Evolutionary conservation across 2,329 filamentous ascomycete genomes (phyloP).

Genomic region (Harringtonia lauricola): DNA sequence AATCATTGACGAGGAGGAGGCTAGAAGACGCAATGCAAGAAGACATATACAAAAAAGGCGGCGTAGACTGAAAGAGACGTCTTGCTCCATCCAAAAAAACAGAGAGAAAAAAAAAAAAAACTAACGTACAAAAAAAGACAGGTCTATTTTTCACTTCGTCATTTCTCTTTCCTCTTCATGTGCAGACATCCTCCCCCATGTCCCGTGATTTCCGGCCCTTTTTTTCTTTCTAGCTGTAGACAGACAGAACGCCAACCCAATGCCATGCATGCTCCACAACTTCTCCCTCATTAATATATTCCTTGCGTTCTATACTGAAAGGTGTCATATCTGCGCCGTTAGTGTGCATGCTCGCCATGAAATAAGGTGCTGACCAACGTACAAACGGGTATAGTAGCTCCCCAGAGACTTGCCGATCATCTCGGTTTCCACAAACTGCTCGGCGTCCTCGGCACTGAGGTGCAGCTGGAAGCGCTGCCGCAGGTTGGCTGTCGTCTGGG

Average conservation of each 20-base stretch:
- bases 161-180: not conserved
- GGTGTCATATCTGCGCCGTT: constrained; percentile 68
- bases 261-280: not conserved
- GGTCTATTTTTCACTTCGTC: not conserved
- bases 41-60: too few species aligned
- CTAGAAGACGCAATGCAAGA: too few species aligned
- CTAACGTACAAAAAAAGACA: not conserved
- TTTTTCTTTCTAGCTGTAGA: not conserved
- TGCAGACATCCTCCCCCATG: not conserved
- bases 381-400: constrained; percentile 81
- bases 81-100: too few species aligned
- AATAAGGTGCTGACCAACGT: constrained; percentile 13
- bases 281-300: constrained; percentile 53
- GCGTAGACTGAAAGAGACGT: too few species aligned
- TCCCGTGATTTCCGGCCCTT: not conserved
- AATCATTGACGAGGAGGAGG: too few species aligned
- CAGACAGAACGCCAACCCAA: constrained; percentile 8
- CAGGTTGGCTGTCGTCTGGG: constrained; percentile 57
- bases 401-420: constrained; percentile 71
- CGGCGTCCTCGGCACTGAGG: constrained; percentile 70
- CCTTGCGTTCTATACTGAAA: constrained; percentile 84
- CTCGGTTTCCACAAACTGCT: constrained; percentile 70
- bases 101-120: too few species aligned
- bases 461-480: constrained; percentile 72
- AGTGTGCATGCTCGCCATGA: too few species aligned